These are phyloP conservation scores for Starmerella floris DNA, from an alignment of 805 yeast genomes.

Conservation along the genomic window DNA sequence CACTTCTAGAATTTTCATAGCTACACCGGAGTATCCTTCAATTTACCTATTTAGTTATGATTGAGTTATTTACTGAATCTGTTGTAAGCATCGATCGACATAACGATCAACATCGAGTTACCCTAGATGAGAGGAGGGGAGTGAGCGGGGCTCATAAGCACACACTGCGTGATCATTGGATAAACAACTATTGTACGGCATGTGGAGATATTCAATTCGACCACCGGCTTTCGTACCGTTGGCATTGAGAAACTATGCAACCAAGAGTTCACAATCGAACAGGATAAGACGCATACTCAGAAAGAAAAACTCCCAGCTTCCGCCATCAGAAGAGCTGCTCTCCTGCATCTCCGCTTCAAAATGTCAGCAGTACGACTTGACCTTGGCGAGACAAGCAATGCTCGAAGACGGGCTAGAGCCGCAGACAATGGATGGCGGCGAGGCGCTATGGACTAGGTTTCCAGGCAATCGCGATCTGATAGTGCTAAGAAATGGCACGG, in stretches of 20 bases:
- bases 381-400: conserved; percentile 31
- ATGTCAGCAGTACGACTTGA: conserved; percentile 57
- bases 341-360: conserved; percentile 58
- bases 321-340: conserved; percentile 11
- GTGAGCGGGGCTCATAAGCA: no score
- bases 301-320: conserved; percentile 11
- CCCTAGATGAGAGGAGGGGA: no score
- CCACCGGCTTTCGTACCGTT: no score
- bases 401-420: conserved; percentile 29
- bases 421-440: conserved; percentile 40
- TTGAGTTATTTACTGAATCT: no score
- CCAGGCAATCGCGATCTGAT: conserved; percentile 43
- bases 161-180: no score
- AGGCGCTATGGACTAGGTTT: conserved; percentile 36
- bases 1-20: no score
- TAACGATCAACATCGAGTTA: no score
- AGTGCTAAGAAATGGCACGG: conserved; percentile 61
- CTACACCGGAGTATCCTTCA: no score
- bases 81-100: no score
- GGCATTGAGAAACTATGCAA: conserved; percentile 4
- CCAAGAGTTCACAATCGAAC: conserved; percentile 16
- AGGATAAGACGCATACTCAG: conserved; percentile 15
- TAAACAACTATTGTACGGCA: no score
- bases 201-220: no score
- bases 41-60: no score